These are phyloP conservation scores for Oryza officinalis DNA, from an alignment of 176 grass and related monocot genomes.

Conservation along the genomic window DNA sequence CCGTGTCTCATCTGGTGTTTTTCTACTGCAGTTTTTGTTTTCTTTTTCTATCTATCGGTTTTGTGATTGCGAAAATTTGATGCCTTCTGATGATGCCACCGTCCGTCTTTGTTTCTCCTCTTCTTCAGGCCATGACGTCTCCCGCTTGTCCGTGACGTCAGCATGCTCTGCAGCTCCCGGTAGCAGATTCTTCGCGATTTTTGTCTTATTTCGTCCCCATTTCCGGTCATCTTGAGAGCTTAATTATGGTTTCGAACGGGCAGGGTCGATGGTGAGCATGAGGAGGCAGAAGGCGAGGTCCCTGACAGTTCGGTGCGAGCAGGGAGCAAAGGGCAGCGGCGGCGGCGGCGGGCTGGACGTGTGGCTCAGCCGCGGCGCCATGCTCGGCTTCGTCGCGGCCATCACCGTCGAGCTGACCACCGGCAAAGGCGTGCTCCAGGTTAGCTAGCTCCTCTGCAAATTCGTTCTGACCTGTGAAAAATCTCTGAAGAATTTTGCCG, in stretches of 20 bases:
- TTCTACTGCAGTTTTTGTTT: background rate
- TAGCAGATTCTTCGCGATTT: background rate
- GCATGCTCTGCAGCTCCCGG: constrained; percentile 4
- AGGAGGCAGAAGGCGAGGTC: constrained; percentile 16
- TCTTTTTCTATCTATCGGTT: background rate
- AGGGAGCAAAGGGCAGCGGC: constrained; percentile 52
- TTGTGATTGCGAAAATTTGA: background rate
- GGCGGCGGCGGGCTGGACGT: constrained; percentile 59
- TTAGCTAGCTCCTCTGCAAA: constrained; percentile 3
- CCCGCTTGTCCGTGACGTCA: constrained; percentile 16
- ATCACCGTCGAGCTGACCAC: constrained; percentile 63
- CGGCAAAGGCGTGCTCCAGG: constrained; percentile 79
- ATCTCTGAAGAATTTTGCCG: background rate
- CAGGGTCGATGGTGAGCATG: background rate
- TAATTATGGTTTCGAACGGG: background rate
- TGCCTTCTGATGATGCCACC: background rate
- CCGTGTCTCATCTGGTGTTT: background rate
- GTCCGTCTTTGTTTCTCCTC: background rate
- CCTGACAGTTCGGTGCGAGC: constrained; percentile 60
- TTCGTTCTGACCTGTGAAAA: no score
- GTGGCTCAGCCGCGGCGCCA: constrained; percentile 82
- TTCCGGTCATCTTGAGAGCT: background rate
- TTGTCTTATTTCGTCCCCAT: background rate
- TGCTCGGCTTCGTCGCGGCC: constrained; percentile 63
- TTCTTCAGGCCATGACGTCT: constrained; percentile 13